Evolutionary conservation across 2,329 filamentous ascomycete genomes (phyloP).

Genomic region (Drechslerella dactyloides): DNA sequence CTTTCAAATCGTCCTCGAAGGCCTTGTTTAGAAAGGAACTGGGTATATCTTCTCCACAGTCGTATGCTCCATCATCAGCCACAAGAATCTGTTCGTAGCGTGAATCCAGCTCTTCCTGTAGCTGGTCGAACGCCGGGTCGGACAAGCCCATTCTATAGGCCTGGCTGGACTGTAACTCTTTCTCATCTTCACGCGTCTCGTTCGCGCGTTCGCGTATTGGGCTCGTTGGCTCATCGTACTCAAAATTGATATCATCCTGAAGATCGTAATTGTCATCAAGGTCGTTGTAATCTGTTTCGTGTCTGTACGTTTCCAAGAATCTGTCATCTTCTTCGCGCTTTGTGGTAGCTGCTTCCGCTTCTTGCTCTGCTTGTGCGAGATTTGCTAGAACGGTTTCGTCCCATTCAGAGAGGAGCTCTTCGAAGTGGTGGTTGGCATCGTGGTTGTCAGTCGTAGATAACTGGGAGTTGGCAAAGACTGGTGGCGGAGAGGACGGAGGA

Average conservation of each 20-base stretch:
- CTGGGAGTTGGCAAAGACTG: background rate
- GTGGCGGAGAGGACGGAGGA: constrained; percentile 12
- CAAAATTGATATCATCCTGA: constrained; percentile 29
- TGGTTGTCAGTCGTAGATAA: constrained; percentile 15
- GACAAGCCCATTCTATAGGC: constrained; percentile 41
- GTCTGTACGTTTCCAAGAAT: constrained; percentile 21
- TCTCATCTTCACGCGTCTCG: constrained; percentile 13
- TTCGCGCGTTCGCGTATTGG: constrained; percentile 17
- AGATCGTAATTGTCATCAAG: constrained; percentile 49
- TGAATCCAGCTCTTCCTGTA: constrained; percentile 23
- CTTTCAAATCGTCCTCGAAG: constrained; percentile 45
- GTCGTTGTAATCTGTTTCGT: constrained; percentile 46
- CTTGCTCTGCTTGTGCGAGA: constrained; percentile 17
- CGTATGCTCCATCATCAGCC: constrained; percentile 7
- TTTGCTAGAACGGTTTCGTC: constrained; percentile 19
- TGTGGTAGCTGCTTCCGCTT: constrained; percentile 10
- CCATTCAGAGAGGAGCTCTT: constrained; percentile 21
- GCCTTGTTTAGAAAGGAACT: constrained; percentile 38
- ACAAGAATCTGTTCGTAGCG: constrained; percentile 14
- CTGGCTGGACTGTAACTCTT: constrained; percentile 25
- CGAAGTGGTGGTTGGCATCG: background rate
- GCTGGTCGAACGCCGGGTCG: constrained; percentile 42
- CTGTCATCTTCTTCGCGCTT: constrained; percentile 40
- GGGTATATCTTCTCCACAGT: constrained; percentile 11
- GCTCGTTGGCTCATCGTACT: constrained; percentile 38